phyloP scores from a whole-genome alignment of 2,329 filamentous ascomycete genomes.

The Cladosporium sp. region DNA sequence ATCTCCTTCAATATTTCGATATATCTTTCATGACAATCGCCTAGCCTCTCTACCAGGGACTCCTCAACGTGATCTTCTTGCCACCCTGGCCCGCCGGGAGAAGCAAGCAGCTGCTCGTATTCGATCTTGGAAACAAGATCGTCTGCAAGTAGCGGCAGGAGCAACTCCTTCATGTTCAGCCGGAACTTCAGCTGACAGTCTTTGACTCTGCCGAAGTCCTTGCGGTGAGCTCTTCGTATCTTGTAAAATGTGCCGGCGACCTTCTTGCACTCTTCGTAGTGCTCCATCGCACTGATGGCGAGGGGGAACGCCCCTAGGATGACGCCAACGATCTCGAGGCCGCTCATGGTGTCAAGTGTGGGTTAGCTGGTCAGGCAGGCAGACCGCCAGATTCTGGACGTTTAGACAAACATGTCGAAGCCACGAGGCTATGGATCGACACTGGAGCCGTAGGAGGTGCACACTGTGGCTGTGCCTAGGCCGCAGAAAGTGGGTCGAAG shows the following conservation, averaged over 20 bases:
- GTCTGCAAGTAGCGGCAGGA: slow-evolving; percentile 31
- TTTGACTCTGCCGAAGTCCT: slow-evolving; percentile 29
- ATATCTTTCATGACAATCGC: slow-evolving; percentile 30
- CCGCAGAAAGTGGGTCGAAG: neutral
- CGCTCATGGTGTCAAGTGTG: slow-evolving; percentile 7
- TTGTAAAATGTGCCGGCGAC: slow-evolving; percentile 29
- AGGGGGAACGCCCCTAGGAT: slow-evolving; percentile 36
- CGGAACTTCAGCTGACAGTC: slow-evolving; percentile 30
- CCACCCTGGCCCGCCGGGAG: slow-evolving; percentile 30
- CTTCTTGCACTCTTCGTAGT: slow-evolving; percentile 28
- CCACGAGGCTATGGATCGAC: neutral
- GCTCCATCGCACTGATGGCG: slow-evolving; percentile 32
- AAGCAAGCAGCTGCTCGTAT: slow-evolving; percentile 26
- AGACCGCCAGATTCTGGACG: neutral
- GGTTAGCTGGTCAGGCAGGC: neutral
- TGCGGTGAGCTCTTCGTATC: slow-evolving; percentile 31
- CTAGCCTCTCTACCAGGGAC: slow-evolving; percentile 27
- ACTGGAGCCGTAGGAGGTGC: neutral
- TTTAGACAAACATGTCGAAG: neutral
- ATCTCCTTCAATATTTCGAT: slow-evolving; percentile 30
- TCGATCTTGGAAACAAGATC: slow-evolving; percentile 24
- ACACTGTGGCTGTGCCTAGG: neutral
- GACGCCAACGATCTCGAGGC: slow-evolving; percentile 35
- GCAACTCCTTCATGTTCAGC: slow-evolving; percentile 30
- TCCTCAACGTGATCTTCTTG: slow-evolving; percentile 25